Evolutionary conservation across 495 filamentous ascomycete species (phyloP), one percentile per base, ranked within the genome.

Genomic region (Alectoria sarmentosa): DNA sequence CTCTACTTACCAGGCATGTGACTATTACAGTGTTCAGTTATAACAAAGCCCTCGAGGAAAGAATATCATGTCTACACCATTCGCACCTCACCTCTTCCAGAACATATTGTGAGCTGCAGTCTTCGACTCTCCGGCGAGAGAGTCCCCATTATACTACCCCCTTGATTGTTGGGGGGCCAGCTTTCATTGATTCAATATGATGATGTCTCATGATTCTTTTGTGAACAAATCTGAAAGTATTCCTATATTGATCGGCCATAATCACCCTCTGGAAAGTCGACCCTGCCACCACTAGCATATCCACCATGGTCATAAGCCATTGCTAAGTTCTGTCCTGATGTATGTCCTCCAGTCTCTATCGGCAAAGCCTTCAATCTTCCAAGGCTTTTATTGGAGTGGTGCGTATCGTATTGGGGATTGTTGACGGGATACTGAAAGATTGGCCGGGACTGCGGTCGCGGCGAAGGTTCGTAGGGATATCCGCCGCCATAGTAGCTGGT

Each of bases 401-500:
- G 9, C 21, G 49, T 57, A 9, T 56, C 61, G 49, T 57, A 57
- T n/a, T 28, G 38, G 23, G 49, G 32, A 26, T 32, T 44, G 17
- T 39, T 39, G 36, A 4, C 26, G 0, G 48, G n/a, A 36, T 57
- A 34, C 36, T 30, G 38, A 3, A 49, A 37, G 60, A 21, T 21
- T 34, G 60, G 60, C 30, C 26, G 60, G 42, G 42, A 11, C 21
- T 19, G 60, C 32, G 60, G 41, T 49, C 13, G 60, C 30, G 23
- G 11, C 39, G 37, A 32, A 23, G 49, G 13, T 46, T 54, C 36
- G 38, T 48, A 52, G 30, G 10, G 38, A 38, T 49, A 42, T 41
- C 30, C 42, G 39, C 41, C 74, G 39, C 77, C 75, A 23, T 79
- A 77, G 60, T 83, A 81, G 67, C 75, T 73, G 39, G 78, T 79